Evolutionary conservation across 1,284 basidiomycete genomes (phyloP), one percentile per base, ranked within the genome.

Genomic region (Coniferiporia weirii): DNA sequence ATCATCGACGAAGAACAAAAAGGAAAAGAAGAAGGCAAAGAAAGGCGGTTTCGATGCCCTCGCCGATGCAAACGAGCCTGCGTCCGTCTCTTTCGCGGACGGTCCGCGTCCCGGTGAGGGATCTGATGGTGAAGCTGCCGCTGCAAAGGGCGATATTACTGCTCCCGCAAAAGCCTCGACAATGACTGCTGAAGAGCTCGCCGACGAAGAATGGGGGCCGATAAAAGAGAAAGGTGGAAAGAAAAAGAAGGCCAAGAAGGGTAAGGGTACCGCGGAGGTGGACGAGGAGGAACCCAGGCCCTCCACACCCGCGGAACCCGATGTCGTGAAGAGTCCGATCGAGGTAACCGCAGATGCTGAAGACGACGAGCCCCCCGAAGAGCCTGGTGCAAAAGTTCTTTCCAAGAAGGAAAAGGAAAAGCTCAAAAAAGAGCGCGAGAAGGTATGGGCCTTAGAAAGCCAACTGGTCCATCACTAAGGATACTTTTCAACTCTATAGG

Each of bases 361-460:
- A 13, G 80, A 78, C 4, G 80, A 76, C 55, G 72, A 75, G 22
- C 79, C 74, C 9, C 77, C 74, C 35, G 75, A 72, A 12, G 74
- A 69, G 27, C 69, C 70, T 55, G 78, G 75, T 9, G 67, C 76
- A 12, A 86, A 87, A 71, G 69, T 95, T 43, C 73, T 95, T 27
- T 85, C 85, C 12, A 96, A 95, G 76, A 94, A 95, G 72, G 91
- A 95, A 77, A 96, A 96, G 75, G 92, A 96, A 71, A 89, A 87
- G 69, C 76, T 95, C 61, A 96, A 96, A 83, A 96, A 96, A 73
- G 94, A 96, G 74, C 83, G 84, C 60, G 93, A 96, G 76, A 95
- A 95, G 86, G 92, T 87, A 54, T 38, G 70, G 58, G 57, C 56
- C 15, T 15, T 40, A 7, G 9, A 9, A 10, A 7, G 8, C 38